Conservation (phyloP, 768 basidiomycete species). For the Amanita brunnescens region DNA sequence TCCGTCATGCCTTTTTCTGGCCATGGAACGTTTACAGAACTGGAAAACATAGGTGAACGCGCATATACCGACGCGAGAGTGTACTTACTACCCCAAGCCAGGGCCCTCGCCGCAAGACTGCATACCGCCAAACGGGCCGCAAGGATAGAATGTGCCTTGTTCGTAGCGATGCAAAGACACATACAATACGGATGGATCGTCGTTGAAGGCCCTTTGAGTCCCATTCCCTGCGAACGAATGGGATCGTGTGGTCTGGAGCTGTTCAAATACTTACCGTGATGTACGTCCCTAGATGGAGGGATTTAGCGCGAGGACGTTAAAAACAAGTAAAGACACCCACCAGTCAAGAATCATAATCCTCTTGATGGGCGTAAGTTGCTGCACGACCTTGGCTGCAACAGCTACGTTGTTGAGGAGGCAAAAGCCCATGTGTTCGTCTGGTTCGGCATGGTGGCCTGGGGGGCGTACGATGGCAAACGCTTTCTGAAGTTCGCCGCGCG, state of each 20-base stretch:
- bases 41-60: slow-evolving; percentile 22
- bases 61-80: slow-evolving; percentile 3
- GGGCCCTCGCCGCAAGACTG: slow-evolving; percentile 78
- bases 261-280: slow-evolving; percentile 56
- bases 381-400: slow-evolving; percentile 79
- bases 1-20: slow-evolving; percentile 82
- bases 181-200: slow-evolving; percentile 87
- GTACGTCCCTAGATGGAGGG: slow-evolving; percentile 67
- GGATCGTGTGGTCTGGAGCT: background rate
- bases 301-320: background rate
- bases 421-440: slow-evolving; percentile 97
- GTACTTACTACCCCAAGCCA: slow-evolving; percentile 78
- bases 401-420: slow-evolving; percentile 99
- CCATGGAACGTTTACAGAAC: slow-evolving; percentile 97
- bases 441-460: slow-evolving; percentile 97
- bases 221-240: slow-evolving; percentile 68
- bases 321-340: slow-evolving; percentile 35
- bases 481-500: slow-evolving; percentile 70
- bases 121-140: slow-evolving; percentile 82
- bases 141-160: slow-evolving; percentile 86
- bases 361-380: slow-evolving; percentile 59
- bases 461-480: slow-evolving; percentile 93
- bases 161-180: slow-evolving; percentile 95
- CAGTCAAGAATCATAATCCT: slow-evolving; percentile 92
- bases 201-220: slow-evolving; percentile 92